Evolutionary conservation across 371 early-diverging fungal genomes (phyloP), one percentile per base, ranked within the genome.

Genomic region (Mucor velutinosus): DNA sequence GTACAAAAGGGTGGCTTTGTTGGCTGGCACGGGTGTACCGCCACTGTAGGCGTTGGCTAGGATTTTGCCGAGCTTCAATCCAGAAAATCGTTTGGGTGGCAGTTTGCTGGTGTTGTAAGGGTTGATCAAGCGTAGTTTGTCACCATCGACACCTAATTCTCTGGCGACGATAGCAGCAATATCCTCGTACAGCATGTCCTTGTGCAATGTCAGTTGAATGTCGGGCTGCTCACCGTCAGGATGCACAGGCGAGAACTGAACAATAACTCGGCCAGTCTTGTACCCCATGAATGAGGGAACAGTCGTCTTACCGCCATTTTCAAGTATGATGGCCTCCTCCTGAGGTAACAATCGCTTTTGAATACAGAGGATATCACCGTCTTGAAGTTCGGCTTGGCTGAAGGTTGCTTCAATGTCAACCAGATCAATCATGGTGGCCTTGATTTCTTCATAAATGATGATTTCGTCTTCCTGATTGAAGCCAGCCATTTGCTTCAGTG

Each of bases 311-410:
- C 72, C 64, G 2, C 72, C 78, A 33, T 76, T 65, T n/a, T 65
- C 47, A 37, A 60, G 10, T 11, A 74, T 56, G 2, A 66, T 30
- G 0, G 55, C 83, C 27, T 84, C 85, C 85, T 92, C 89, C 45
- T 86, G 80, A 3, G 76, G 69, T 0, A 82, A 70, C 32, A 90
- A 33, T 10, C 78, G 80, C 37, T 76, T 80, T 74, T 95, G 96
- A 74, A 91, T 90, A 72, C 91, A 91, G 60, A 97, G 87, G 61
- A 97, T 97, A 76, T 97, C 97, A 17, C 99, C 98, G 62, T 90
- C 80, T 67, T 93, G 92, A 53, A 97, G 85, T 72, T 97, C 97
- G 29, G 94, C 89, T 39, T 82, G 74, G 7, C 61, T 71, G 71
- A 96, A 94, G 0, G 93, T 92, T 21, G 64, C 25, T 56, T 84